Percentiles rank a stretch among this genome's conserved stretches.
These are phyloP conservation scores for Colletotrichum lindemuthianum DNA, from an alignment of 2,329 filamentous ascomycete species.

Conservation along the genomic window DNA sequence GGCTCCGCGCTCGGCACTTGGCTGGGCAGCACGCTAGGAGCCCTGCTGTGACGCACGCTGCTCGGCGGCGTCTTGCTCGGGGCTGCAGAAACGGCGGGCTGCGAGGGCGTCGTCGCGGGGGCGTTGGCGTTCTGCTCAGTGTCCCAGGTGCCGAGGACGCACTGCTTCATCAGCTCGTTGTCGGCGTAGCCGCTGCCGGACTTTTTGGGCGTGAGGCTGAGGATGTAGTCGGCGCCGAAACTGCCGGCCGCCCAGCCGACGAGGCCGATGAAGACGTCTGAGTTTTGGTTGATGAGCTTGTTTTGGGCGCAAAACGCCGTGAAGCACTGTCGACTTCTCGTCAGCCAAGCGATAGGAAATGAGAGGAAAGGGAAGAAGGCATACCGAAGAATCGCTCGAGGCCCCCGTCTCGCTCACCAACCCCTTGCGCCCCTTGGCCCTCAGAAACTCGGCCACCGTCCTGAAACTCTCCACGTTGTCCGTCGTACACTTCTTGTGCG, in stretches of 20 bases:
- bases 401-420: constrained; percentile 65
- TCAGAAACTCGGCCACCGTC: constrained; percentile 57
- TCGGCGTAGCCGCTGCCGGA: constrained; percentile 47
- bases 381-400: constrained; percentile 51
- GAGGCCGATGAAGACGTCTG: constrained; percentile 58
- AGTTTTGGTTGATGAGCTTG: constrained; percentile 55
- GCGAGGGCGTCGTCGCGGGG: neutral
- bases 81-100: constrained; percentile 1
- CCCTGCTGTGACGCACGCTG: neutral
- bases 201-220: constrained; percentile 54
- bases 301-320: constrained; percentile 58
- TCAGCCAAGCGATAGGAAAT: too few relatives aligned
- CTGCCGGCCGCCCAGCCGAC: constrained; percentile 58
- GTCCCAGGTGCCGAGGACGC: constrained; percentile 46
- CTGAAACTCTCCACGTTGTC: constrained; percentile 62
- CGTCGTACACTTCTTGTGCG: constrained; percentile 60
- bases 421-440: constrained; percentile 57
- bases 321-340: constrained; percentile 47
- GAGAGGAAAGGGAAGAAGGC: constrained; percentile 28
- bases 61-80: neutral
- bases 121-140: constrained; percentile 25
- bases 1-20: neutral
- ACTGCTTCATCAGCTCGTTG: constrained; percentile 54
- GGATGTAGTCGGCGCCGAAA: constrained; percentile 52
- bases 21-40: neutral